A percentile compares a stretch with the other conserved stretches of the same genome.
Conservation (phyloP, 2,329 filamentous ascomycete species). For the Clarireedia homoeocarpa region DNA sequence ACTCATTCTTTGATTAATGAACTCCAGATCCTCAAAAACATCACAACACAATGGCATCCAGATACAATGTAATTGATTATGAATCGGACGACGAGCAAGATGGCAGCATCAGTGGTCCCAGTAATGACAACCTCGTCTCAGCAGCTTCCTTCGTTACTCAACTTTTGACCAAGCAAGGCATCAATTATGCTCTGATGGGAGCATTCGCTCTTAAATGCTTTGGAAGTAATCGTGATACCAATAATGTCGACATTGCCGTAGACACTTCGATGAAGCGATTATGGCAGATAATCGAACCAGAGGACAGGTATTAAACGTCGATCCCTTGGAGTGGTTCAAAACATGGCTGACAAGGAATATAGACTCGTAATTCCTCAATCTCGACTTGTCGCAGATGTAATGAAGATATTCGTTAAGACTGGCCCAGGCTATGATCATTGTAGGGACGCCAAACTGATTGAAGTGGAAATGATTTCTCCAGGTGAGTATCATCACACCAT, state of each 20-base stretch:
- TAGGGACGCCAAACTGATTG: background rate
- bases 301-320: background rate
- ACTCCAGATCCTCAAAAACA: background rate
- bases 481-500: background rate
- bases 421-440: background rate
- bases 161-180: background rate
- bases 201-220: constrained; percentile 1
- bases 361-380: constrained; percentile 4
- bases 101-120: background rate
- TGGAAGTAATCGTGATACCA: background rate
- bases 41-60: background rate
- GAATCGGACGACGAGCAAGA: constrained; percentile 3
- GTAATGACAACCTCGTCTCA: background rate
- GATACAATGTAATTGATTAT: constrained; percentile 1
- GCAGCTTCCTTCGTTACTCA: background rate
- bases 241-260: constrained; percentile 2
- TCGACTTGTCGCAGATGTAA: background rate
- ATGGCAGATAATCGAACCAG: constrained; percentile 4
- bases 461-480: constrained; percentile 1
- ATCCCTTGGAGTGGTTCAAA: background rate
- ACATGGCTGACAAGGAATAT: background rate
- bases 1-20: background rate
- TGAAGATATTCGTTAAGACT: constrained; percentile 5
- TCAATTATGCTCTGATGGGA: constrained; percentile 6
- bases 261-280: constrained; percentile 1